Evolutionary conservation across 176 grass and related monocot genomes (phyloP).

Genomic region (Saccharum spontaneum): DNA sequence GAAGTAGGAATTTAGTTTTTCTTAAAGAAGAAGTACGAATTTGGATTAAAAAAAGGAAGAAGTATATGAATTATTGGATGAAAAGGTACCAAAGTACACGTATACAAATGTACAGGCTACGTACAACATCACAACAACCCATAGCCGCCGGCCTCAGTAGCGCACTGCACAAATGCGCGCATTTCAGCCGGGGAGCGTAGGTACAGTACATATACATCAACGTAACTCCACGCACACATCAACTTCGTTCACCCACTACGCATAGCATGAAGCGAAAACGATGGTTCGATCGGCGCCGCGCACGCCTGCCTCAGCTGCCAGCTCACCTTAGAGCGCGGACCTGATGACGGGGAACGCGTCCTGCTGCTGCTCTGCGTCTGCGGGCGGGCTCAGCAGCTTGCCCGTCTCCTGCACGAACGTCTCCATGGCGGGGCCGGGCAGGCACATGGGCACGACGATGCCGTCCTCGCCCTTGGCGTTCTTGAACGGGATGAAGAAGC

Average conservation of each 20-base stretch:
- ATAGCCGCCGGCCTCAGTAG: background rate
- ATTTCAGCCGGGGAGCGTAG: background rate
- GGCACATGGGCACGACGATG: slow-evolving; percentile 64
- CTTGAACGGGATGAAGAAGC: slow-evolving; percentile 66
- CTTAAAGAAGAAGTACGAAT: background rate
- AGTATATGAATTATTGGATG: background rate
- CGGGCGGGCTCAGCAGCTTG: slow-evolving; percentile 42
- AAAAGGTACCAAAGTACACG: background rate
- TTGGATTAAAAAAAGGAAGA: background rate
- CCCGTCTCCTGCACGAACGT: slow-evolving; percentile 55
- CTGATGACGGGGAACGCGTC: slow-evolving; percentile 27
- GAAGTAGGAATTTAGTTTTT: too few species aligned
- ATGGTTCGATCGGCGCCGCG: background rate
- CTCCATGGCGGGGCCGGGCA: slow-evolving; percentile 65
- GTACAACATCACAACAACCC: background rate
- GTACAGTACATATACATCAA: background rate
- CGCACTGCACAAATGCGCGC: background rate
- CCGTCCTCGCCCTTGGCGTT: slow-evolving; percentile 67
- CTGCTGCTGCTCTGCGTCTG: background rate
- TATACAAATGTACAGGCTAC: background rate
- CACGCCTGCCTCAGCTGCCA: background rate
- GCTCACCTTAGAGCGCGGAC: slow-evolving; percentile 52
- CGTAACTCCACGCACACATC: background rate
- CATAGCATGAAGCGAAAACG: background rate
- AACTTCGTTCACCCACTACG: slow-evolving; percentile 6